Conservation (phyloP, 768 basidiomycete species). For the Rhizopogon salebrosus region DNA sequence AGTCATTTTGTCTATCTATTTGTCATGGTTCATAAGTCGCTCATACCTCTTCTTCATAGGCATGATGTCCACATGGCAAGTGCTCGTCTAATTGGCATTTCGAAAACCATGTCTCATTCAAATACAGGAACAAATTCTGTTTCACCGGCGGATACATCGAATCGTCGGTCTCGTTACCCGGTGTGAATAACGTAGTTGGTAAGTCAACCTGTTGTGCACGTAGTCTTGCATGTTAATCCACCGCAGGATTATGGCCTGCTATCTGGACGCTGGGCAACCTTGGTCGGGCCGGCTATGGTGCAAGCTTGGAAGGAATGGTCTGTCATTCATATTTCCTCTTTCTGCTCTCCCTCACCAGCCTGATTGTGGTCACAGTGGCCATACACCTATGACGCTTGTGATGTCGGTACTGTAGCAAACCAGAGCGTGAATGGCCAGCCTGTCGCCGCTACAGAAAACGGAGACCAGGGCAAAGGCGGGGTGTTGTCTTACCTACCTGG, state of each 20-base stretch:
- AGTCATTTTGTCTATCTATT: constrained; percentile 19
- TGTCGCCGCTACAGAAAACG: constrained; percentile 51
- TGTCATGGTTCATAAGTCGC: not conserved
- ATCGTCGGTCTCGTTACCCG: constrained; percentile 57
- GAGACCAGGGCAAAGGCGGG: constrained; percentile 42
- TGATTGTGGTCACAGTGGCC: constrained; percentile 43
- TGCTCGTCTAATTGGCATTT: not conserved
- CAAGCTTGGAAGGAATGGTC: constrained; percentile 49
- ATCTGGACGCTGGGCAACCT: constrained; percentile 57
- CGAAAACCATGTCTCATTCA: not conserved
- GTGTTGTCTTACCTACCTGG: constrained; percentile 72
- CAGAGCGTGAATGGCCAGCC: constrained; percentile 75
- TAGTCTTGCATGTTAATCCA: not conserved
- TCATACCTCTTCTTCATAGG: constrained; percentile 29
- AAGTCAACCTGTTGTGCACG: not conserved
- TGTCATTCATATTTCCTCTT: constrained; percentile 7
- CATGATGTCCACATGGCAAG: constrained; percentile 40
- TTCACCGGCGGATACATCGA: constrained; percentile 82
- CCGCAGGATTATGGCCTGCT: constrained; percentile 44
- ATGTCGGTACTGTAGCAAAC: constrained; percentile 79
- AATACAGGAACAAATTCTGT: constrained; percentile 77
- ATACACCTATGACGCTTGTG: constrained; percentile 69
- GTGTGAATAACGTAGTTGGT: constrained; percentile 57
- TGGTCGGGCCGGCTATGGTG: constrained; percentile 67
- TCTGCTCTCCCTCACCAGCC: not conserved